Evolutionary conservation across 345 rosid genomes (phyloP).

Genomic region (Anacardium occidentale): DNA sequence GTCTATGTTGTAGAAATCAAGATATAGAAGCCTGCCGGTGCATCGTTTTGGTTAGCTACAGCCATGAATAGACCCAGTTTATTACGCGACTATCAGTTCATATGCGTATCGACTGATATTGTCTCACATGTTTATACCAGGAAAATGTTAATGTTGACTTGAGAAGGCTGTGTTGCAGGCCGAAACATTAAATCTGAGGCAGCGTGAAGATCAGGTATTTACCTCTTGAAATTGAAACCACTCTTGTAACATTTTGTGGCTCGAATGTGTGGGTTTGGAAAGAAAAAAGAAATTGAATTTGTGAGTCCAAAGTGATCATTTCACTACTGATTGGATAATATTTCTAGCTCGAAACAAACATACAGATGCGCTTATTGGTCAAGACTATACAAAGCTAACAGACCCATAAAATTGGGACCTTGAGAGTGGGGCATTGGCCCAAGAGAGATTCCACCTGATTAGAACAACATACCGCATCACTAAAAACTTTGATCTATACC

Average conservation of each 20-base stretch:
- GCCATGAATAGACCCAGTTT: slow-evolving; percentile 53
- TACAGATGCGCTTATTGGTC: slow-evolving; percentile 3
- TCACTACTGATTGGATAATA: too few species aligned
- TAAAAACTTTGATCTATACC: slow-evolving; percentile 18
- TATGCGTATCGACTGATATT: neutral
- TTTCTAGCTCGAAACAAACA: too few species aligned
- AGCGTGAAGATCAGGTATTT: neutral
- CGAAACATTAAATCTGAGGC: slow-evolving; percentile 16
- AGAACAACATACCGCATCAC: neutral
- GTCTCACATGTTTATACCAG: slow-evolving; percentile 22
- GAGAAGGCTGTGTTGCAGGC: slow-evolving; percentile 47
- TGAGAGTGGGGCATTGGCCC: neutral
- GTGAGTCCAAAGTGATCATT: too few species aligned
- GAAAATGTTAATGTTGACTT: slow-evolving; percentile 41
- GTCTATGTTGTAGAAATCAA: slow-evolving; percentile 57
- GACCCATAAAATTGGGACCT: slow-evolving; percentile 11
- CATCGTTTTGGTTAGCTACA: slow-evolving; percentile 57
- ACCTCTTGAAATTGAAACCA: too few species aligned
- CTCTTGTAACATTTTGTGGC: too few species aligned
- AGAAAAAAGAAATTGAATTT: too few species aligned
- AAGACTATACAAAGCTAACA: slow-evolving; percentile 21
- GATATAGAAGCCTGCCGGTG: slow-evolving; percentile 48
- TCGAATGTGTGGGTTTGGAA: too few species aligned
- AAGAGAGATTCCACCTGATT: slow-evolving; percentile 4
- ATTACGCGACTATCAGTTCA: neutral